These are phyloP conservation scores for Lolium multiflorum DNA, from an alignment of 176 grass and related monocot species.

Conservation along the genomic window DNA sequence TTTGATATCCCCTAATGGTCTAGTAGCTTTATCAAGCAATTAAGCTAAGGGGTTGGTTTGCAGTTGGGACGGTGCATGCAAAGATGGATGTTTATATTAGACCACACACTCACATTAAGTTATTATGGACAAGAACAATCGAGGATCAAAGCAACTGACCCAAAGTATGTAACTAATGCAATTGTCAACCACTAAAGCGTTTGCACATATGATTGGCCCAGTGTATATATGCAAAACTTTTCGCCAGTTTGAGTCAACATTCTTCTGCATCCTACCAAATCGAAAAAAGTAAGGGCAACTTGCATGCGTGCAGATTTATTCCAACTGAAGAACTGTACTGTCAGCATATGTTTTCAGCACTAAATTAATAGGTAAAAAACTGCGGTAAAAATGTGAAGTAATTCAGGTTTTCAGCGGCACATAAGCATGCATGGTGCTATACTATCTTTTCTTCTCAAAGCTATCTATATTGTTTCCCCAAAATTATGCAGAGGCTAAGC, in stretches of 20 bases:
- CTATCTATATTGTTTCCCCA: neutral
- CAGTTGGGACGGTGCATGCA: conserved; percentile 24
- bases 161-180: conserved; percentile 56
- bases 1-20: neutral
- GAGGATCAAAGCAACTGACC: conserved; percentile 45
- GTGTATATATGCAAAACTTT: conserved; percentile 18
- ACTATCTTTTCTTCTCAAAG: neutral
- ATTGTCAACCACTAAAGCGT: conserved; percentile 83
- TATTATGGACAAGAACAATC: conserved; percentile 30
- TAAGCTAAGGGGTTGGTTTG: conserved; percentile 10
- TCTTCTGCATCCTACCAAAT: conserved; percentile 2
- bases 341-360: neutral
- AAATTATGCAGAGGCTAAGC: neutral
- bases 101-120: neutral
- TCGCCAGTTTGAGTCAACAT: neutral
- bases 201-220: conserved; percentile 39
- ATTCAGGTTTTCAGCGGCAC: neutral
- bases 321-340: neutral
- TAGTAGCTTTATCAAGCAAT: neutral
- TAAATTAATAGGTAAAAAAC: neutral
- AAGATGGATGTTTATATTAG: conserved; percentile 11
- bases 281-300: neutral
- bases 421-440: neutral
- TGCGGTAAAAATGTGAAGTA: neutral
- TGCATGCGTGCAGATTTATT: neutral